These are phyloP conservation scores for Talaromyces atroroseus DNA, from an alignment of 2,329 filamentous ascomycete species.

Conservation along the genomic window DNA sequence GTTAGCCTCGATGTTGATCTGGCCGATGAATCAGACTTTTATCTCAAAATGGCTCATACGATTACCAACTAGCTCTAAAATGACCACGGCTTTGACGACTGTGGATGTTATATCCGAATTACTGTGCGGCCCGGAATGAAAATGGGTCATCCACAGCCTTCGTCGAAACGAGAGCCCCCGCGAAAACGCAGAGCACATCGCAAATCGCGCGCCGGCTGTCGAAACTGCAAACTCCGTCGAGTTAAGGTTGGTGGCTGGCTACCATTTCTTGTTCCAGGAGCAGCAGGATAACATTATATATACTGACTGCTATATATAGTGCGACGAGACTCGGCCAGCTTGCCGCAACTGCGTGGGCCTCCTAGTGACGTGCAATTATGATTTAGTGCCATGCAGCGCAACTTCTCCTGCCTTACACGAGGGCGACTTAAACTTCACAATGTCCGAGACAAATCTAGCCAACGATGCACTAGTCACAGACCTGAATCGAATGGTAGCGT, in stretches of 20 bases:
- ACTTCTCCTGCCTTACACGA: background rate
- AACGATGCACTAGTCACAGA: conserved; percentile 19
- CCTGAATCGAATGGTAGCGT: background rate
- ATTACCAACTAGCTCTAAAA: background rate
- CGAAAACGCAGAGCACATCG: conserved; percentile 35
- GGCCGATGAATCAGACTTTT: too few relatives aligned
- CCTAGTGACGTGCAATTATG: conserved; percentile 26
- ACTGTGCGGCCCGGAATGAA: too few relatives aligned
- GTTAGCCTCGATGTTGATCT: background rate
- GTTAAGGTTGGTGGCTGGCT: conserved; percentile 15
- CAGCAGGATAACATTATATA: too few relatives aligned
- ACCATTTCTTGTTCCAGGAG: background rate
- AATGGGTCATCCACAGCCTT: background rate
- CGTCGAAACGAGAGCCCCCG: background rate
- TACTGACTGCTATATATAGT: conserved; percentile 43
- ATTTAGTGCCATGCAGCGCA: background rate
- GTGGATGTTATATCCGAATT: background rate
- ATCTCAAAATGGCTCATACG: too few relatives aligned
- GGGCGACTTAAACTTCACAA: background rate
- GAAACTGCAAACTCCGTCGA: conserved; percentile 43
- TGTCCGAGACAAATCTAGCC: conserved; percentile 1
- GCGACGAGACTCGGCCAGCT: conserved; percentile 48
- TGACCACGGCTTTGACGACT: background rate
- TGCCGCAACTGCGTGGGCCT: conserved; percentile 47
- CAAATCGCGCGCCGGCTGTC: conserved; percentile 52